These are phyloP conservation scores for Tanacetum coccineum DNA, from an alignment of 129 eudicot species.

Conservation along the genomic window DNA sequence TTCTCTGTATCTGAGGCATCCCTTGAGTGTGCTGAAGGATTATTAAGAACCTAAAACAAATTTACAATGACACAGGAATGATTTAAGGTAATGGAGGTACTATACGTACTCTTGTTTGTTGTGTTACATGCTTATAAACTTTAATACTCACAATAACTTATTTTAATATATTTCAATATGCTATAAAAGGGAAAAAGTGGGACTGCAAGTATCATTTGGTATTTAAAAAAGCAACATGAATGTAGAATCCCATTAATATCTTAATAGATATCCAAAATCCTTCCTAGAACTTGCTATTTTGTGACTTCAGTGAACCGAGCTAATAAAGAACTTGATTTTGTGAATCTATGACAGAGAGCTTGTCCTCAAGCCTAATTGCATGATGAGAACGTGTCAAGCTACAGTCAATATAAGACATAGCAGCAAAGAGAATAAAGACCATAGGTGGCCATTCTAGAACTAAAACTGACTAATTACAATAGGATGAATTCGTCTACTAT, in stretches of 20 bases:
- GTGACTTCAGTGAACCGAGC: constrained; percentile 67
- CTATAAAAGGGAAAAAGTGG: constrained; percentile 21
- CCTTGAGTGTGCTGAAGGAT: constrained; percentile 52
- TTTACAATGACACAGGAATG: constrained; percentile 11
- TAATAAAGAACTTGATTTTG: constrained; percentile 82
- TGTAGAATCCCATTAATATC: constrained; percentile 40
- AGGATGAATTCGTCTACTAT: no score
- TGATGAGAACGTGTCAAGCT: constrained; percentile 2
- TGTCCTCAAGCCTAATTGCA: constrained; percentile 68
- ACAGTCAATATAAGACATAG: not conserved
- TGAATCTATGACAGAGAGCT: constrained; percentile 67
- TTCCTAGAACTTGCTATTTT: constrained; percentile 52
- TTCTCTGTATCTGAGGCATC: constrained; percentile 60
- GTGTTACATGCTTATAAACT: no score
- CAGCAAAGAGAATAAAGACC: not conserved
- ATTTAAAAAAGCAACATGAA: constrained; percentile 13
- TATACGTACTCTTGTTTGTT: not conserved
- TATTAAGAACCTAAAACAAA: constrained; percentile 57
- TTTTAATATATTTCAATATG: constrained; percentile 22
- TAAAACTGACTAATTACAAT: not conserved
- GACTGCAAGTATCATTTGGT: not conserved
- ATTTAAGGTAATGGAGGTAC: not conserved
- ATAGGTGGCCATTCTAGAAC: not conserved
- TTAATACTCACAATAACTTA: not conserved
- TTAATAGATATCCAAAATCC: constrained; percentile 65